Base-by-base conservation (phyloP, 805 yeast genomes). In the Barnettozyma sucrosica region DNA sequence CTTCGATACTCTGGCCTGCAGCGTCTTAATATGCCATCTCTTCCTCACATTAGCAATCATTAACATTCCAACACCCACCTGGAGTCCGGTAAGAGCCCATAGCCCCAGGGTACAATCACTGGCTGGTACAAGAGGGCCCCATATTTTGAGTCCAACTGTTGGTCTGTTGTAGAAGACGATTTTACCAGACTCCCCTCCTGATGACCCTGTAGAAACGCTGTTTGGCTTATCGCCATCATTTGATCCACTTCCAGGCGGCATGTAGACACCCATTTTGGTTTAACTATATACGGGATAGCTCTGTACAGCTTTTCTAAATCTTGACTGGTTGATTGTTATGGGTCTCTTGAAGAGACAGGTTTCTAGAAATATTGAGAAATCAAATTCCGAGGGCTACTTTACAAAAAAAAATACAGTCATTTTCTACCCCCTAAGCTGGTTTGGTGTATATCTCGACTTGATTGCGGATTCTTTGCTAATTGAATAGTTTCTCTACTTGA, bases 101-200 rank as follows among this genome's bases (percentile, higher is more conserved):
- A 83, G 58, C 1, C 85, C 86, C 3, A 70, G 63, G 28, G 66
- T 59, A 59, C 81, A 79, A 52, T 84, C 90, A 8, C 84, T 74
- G 1, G 89, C 85, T 2, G 92, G 92, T 1, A 80, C 83, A 20
- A 84, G 60, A 0, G 89, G 89, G 1, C 89, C 86, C 82, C 87
- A 80, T 30, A 80, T 55, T 51, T 68, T 66, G 45, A 83, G 67
- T 0, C 87, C 88, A 20, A 80, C 59, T 45, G 79, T 76, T 2
- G 89, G 89, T 50, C 76, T 65, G 39, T 70, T 64, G 44, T 64
- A 51, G 40, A 57, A 57, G 7, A 24, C 25, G 18, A 47, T 21
- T 19, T 28, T 45, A 13, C 32, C 32, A 4, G 32, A 25, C 5
- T 19, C 23, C 20, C 37, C 47, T 9, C 34, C 37, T 3, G 41